These are phyloP conservation scores for Arthrinium puccinioides DNA, from an alignment of 2,329 filamentous ascomycete species.

Conservation along the genomic window DNA sequence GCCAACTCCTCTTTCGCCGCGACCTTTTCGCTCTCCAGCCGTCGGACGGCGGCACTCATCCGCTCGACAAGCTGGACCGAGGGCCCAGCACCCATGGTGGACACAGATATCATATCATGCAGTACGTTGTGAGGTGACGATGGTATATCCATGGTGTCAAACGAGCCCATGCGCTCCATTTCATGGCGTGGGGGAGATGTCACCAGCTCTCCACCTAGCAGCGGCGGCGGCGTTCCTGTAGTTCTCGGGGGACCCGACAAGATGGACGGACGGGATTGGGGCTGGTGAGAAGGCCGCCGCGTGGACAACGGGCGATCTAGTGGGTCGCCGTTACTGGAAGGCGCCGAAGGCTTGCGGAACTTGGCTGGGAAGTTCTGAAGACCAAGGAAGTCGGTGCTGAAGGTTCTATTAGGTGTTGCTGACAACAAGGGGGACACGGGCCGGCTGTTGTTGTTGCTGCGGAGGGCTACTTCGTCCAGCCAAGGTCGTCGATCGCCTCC, in stretches of 20 bases:
- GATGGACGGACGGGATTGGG: constrained; percentile 32
- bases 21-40: constrained; percentile 87
- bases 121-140: constrained; percentile 62
- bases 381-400: constrained; percentile 46
- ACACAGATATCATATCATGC: constrained; percentile 82
- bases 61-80: constrained; percentile 92
- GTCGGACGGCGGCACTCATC: constrained; percentile 88
- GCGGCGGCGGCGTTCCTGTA: constrained; percentile 28
- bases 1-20: constrained; percentile 79
- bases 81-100: constrained; percentile 82
- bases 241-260: constrained; percentile 28
- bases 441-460: constrained; percentile 37
- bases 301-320: constrained; percentile 29
- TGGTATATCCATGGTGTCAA: constrained; percentile 46
- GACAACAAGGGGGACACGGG: constrained; percentile 49
- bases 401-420: constrained; percentile 36
- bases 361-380: constrained; percentile 34
- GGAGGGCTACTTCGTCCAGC: constrained; percentile 43
- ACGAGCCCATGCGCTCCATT: constrained; percentile 38
- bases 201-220: constrained; percentile 37
- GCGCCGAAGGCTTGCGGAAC: constrained; percentile 39
- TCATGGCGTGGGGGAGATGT: constrained; percentile 32
- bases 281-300: constrained; percentile 45
- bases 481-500: constrained; percentile 39
- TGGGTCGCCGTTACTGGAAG: constrained; percentile 40